Evolutionary conservation across 371 early-diverging fungal genomes (phyloP).

Genomic region (Lichtheimia ornata): DNA sequence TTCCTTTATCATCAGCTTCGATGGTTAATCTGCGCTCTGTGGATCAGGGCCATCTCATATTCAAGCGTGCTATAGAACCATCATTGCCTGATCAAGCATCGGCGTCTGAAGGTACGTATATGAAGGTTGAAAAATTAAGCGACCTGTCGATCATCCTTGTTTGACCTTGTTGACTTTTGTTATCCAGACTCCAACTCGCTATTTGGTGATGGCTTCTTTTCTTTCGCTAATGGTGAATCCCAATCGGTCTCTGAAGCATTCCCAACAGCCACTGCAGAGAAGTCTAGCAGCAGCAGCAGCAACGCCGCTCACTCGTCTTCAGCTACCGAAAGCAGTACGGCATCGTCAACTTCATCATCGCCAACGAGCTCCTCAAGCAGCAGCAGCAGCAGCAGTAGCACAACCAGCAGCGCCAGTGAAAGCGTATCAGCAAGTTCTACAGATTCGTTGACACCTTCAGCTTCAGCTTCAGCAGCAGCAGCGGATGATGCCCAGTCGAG

Average conservation of each 20-base stretch:
- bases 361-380: not conserved
- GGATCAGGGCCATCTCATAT: too few relatives aligned
- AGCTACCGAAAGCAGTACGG: not conserved
- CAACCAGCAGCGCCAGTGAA: too few relatives aligned
- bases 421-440: not conserved
- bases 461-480: not conserved
- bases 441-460: slow-evolving; percentile 1
- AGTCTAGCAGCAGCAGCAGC: not conserved
- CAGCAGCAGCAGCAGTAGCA: not conserved
- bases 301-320: not conserved
- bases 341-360: not conserved
- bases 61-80: too few relatives aligned
- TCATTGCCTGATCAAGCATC: too few relatives aligned
- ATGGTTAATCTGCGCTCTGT: too few relatives aligned
- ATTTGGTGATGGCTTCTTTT: not conserved
- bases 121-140: too few relatives aligned
- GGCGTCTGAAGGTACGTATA: too few relatives aligned
- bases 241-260: not conserved
- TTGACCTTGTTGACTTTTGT: too few relatives aligned
- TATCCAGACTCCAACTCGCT: too few relatives aligned
- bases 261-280: not conserved
- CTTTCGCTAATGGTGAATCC: slow-evolving; percentile 1
- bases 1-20: too few relatives aligned
- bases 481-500: not conserved
- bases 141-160: too few relatives aligned